Base-by-base conservation (phyloP, 1,284 basidiomycete species). In the Ganoderma sinense region DNA sequence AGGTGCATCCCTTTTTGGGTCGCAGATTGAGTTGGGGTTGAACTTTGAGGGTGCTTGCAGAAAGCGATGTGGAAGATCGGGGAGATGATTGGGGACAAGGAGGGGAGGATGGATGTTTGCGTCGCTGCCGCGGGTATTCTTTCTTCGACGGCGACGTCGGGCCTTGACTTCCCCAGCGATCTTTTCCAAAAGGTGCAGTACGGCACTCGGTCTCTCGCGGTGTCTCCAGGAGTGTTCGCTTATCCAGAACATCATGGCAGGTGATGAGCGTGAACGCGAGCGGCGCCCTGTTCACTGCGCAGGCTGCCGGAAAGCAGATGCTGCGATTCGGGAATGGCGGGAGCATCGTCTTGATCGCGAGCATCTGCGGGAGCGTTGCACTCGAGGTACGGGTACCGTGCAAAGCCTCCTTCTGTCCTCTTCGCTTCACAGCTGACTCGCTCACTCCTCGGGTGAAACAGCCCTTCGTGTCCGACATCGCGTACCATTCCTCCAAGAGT, bases 401-500 rank as follows among this genome's bases (percentile, higher is more conserved):
- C 2, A n/a, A n/a, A n/a, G n/a, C n/a, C 2, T 51, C 23, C 23
- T 26, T 26, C 23, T 51, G 2, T 10, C 7, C 48, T 26, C 23
- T 26, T 51, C 48, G 7, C 11, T 26, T 26, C 48, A 10, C n/a
- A 10, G 11, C 23, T 51, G 23, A 51, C 23, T 51, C n/a, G 11
- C n/a, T n/a, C n/a, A 3, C 48, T 1, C 10, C 33, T 10, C 6
- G 36, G 36, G 10, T 51, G 10, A 2, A 23, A 51, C 4, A 51
- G 48, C 48, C 48, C 11, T 23, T 13, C 48, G 23, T 51, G 11
- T 13, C 8, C 33, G 56, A 59, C 20, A 86, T 89, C 51, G 88
- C 91, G n/a, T 94, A 94, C 82, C 94, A 94, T 79, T 86, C 89
- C 58, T 92, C 91, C 80, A 96, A 96, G 82, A 88, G 91, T 1